Percentiles rank a stretch among this genome's conserved stretches.
Conservation (phyloP, 345 rosid species). For the Pistacia integerrima region DNA sequence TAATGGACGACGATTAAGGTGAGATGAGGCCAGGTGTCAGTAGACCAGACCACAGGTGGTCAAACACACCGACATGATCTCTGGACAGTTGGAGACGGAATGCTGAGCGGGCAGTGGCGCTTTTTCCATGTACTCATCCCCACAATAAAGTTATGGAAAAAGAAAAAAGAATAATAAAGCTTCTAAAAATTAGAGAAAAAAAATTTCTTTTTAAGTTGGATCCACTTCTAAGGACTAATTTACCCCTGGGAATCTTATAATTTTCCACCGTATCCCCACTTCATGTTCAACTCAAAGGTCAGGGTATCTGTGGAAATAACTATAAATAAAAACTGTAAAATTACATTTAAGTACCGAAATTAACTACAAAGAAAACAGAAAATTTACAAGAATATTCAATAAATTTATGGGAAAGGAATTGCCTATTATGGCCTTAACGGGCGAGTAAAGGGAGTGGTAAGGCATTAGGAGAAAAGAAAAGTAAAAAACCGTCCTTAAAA, state of each 20-base stretch:
- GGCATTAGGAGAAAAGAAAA: not conserved
- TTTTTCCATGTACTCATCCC: slow-evolving; percentile 5
- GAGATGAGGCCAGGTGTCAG: slow-evolving; percentile 17
- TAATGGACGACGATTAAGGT: slow-evolving; percentile 8
- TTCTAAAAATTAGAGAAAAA: not conserved
- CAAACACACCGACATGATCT: slow-evolving; percentile 30
- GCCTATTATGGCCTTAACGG: not conserved
- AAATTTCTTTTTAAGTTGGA: not conserved
- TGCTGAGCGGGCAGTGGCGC: slow-evolving; percentile 28
- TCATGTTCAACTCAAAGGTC: accelerated
- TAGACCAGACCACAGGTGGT: slow-evolving; percentile 27
- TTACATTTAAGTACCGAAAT: too few species aligned
- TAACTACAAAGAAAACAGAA: too few species aligned
- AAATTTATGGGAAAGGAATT: not conserved
- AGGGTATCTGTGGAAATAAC: not conserved
- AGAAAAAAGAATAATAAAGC: not conserved
- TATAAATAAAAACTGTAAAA: too few species aligned
- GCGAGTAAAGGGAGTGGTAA: not conserved
- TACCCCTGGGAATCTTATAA: not conserved
- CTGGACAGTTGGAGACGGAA: slow-evolving; percentile 24
- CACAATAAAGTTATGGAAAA: not conserved
- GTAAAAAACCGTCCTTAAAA: slow-evolving; percentile 26
- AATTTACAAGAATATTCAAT: not conserved
- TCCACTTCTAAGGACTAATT: slow-evolving; percentile 11
- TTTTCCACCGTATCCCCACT: not conserved